Evolutionary conservation across 2,329 filamentous ascomycete genomes (phyloP), one percentile per base, ranked within the genome.

Genomic region (Malbranchea zuffiana): DNA sequence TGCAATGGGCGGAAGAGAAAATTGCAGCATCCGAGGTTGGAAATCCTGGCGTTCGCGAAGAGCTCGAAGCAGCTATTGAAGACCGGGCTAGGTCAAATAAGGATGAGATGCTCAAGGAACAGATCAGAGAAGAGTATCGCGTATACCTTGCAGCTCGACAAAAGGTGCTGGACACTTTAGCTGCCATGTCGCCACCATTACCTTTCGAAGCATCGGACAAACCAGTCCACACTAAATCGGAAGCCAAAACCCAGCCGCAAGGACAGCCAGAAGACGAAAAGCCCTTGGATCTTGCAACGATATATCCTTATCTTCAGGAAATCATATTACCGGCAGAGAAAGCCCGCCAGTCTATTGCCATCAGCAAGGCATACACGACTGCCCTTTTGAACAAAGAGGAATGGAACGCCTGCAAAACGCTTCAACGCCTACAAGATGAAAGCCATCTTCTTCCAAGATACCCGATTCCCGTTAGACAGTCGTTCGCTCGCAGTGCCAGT

Each of bases 1-100:
- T 70, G 4, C 55, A 61, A 29, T 72, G 68, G 68, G 59, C 71
- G 5, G 67, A 72, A 46, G 58, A 60, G 26, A 66, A 68, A 28
- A 46, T 72, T 30, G 55, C 62, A 12, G 63, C 45, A 11, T 51
- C 52, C 29, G 51, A 47, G 4, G 50, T 51, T 33, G 47, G 47
- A 4, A 56, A 59, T 16, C 52, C 53, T 23, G 49, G 40, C 17
- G 39, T 48, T 18, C 38, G 52, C 2, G 47, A 52, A 16, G 50
- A 55, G 13, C 50, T 4, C 6, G 21, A 36, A 8, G 28, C 18
- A 8, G 23, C 32, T n/a, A 48, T 56, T 29, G 54, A 55, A 35
- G 49, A 23, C 13, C 23, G 21, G 10, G 16, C 17, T 57, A 13
- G 50, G 51, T 4, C 47, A 48, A 12, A 47, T 42, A 11, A 40